phyloP scores from a whole-genome alignment of 23 red algal species.

The Gracilaria vermiculophylla region DNA sequence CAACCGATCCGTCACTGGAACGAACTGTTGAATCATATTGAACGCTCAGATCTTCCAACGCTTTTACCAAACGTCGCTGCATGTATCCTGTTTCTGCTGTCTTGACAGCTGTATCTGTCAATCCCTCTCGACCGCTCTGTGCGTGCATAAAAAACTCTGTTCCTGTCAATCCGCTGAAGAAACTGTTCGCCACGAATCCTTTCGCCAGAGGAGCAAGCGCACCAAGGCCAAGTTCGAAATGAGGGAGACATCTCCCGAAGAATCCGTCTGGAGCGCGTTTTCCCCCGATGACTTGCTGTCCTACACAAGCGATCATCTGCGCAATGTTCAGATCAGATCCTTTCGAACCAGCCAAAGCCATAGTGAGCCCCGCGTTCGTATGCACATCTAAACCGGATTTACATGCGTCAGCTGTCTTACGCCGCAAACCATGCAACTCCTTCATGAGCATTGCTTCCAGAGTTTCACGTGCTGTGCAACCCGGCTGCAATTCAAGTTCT shows the following conservation, averaged over 20 bases:
- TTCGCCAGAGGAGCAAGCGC: constrained; percentile 85
- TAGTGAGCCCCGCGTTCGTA: constrained; percentile 85
- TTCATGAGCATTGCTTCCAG: constrained; percentile 84
- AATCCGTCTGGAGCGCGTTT: constrained; percentile 88
- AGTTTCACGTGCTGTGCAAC: constrained; percentile 87
- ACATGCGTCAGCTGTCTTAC: constrained; percentile 77
- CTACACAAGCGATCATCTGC: constrained; percentile 99
- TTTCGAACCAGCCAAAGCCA: constrained; percentile 95
- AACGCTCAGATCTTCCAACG: constrained; percentile 92
- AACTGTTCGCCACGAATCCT: constrained; percentile 98
- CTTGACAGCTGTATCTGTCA: constrained; percentile 99
- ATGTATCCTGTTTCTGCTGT: constrained; percentile 98
- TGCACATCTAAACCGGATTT: constrained; percentile 54
- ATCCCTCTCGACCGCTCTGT: constrained; percentile 92
- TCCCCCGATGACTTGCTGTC: constrained; percentile 95
- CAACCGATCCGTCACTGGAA: constrained; percentile 75
- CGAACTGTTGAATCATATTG: constrained; percentile 97
- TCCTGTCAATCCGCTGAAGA: constrained; percentile 87
- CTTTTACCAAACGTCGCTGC: constrained; percentile 89
- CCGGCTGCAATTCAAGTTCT: constrained; percentile 76
- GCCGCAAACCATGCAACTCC: constrained; percentile 81
- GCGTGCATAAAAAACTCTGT: constrained; percentile 99
- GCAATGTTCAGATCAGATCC: constrained; percentile 97
- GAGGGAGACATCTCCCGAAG: constrained; percentile 84
- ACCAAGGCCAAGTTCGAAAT: constrained; percentile 76